Evolutionary conservation across 202 grass and related monocot species (phyloP).

Genomic region (Eragrostis tef): DNA sequence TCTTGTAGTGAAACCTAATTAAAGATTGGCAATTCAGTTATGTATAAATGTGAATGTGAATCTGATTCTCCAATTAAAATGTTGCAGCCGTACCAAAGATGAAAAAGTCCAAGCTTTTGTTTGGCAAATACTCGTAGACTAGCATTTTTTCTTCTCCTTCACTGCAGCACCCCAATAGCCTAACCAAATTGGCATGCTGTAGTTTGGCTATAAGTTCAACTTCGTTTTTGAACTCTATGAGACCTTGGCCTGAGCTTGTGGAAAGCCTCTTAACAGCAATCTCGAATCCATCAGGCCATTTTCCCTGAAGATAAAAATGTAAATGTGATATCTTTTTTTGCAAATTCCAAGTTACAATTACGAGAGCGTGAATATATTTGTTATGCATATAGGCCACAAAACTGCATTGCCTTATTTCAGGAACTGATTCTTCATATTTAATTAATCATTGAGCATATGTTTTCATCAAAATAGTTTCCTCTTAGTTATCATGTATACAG

Average conservation of each 20-base stretch:
- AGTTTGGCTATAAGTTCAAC: background rate
- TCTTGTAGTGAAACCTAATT: no score
- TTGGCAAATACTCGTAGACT: background rate
- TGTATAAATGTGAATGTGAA: no score
- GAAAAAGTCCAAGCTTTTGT: background rate
- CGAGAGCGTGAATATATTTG: background rate
- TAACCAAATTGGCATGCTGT: background rate
- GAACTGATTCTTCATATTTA: no score
- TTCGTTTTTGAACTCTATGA: slow-evolving; percentile 1
- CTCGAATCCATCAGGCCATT: background rate
- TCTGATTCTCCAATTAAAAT: no score
- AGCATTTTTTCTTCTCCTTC: background rate
- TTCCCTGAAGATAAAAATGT: background rate
- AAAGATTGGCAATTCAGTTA: no score
- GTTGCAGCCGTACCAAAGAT: background rate
- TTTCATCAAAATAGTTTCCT: no score
- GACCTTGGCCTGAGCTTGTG: background rate
- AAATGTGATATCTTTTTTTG: background rate
- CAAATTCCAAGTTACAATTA: no score
- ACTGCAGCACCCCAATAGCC: background rate
- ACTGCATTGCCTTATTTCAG: no score
- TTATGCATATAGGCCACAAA: background rate
- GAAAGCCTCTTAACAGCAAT: background rate
- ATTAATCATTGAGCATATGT: no score
- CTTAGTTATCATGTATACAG: no score